phyloP scores from a whole-genome alignment of 2,329 filamentous ascomycete genomes.

The Lasiodiplodia citricola region DNA sequence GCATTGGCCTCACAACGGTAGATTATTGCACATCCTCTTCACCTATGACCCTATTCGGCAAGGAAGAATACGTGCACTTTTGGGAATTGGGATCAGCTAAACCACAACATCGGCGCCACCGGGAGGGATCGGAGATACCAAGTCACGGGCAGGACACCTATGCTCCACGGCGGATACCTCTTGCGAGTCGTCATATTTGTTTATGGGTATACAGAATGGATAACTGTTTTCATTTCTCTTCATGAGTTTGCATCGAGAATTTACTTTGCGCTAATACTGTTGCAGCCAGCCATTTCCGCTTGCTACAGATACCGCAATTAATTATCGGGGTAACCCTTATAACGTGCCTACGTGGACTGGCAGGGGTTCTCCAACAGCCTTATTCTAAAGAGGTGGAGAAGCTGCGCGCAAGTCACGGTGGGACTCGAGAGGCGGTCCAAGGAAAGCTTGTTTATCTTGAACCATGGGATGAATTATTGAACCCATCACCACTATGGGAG shows the following conservation, averaged over 20 bases:
- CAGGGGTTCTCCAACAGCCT: too few species aligned
- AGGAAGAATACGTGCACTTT: not conserved
- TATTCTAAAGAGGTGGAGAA: too few species aligned
- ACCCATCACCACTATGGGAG: not conserved
- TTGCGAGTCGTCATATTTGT: not conserved
- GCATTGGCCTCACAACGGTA: not conserved
- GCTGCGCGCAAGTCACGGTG: not conserved
- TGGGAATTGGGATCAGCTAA: not conserved
- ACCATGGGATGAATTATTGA: not conserved
- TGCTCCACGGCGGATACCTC: conserved; percentile 5
- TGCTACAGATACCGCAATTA: not conserved
- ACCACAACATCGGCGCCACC: conserved; percentile 3
- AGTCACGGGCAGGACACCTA: not conserved
- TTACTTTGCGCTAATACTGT: not conserved
- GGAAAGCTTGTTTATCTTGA: not conserved
- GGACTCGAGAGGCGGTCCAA: not conserved
- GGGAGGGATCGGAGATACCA: not conserved
- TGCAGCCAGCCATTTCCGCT: not conserved
- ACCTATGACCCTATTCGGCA: not conserved
- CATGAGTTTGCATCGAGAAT: not conserved
- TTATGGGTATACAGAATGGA: conserved; percentile 7
- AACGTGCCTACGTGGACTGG: too few species aligned
- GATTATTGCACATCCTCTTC: not conserved
- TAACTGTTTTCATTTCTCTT: not conserved
- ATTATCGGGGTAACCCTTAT: not conserved